Evolutionary conservation across 495 filamentous ascomycete species (phyloP).

Genomic region (Podospora pseudopauciseta): DNA sequence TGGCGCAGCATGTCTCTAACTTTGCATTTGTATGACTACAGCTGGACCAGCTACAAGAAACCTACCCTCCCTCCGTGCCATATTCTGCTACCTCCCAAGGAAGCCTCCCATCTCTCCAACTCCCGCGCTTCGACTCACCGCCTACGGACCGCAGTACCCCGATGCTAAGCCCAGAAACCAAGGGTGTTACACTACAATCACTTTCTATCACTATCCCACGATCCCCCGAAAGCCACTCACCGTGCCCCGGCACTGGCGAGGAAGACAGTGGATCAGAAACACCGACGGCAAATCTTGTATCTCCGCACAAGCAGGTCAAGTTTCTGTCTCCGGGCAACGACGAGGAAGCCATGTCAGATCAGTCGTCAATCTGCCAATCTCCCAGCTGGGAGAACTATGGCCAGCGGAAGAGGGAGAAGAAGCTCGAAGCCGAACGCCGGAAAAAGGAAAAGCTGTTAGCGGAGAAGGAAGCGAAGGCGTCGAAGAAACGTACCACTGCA

Average conservation of each 20-base stretch:
- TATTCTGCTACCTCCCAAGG: conserved; percentile 16
- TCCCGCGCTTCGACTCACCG: conserved; percentile 23
- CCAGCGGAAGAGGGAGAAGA: conserved; percentile 49
- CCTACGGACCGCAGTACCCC: conserved; percentile 27
- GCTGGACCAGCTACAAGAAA: conserved; percentile 25
- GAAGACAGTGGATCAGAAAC: conserved; percentile 12
- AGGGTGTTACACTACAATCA: conserved; percentile 35
- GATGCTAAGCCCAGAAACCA: conserved; percentile 45
- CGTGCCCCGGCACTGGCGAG: conserved; percentile 1
- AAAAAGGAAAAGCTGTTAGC: conserved; percentile 42
- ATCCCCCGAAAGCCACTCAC: conserved; percentile 8
- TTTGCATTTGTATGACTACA: conserved; percentile 19
- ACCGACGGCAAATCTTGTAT: conserved; percentile 17
- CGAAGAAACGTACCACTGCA: conserved; percentile 25
- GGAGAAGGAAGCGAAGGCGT: conserved; percentile 36
- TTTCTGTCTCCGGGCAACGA: conserved; percentile 36
- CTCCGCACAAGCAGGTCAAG: conserved; percentile 42
- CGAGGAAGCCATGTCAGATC: conserved; percentile 41
- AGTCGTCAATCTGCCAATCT: conserved; percentile 55
- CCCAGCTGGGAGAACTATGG: conserved; percentile 53
- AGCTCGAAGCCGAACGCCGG: conserved; percentile 40
- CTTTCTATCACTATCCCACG: conserved; percentile 46
- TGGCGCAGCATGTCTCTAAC: conserved; percentile 28
- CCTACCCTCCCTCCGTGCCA: conserved; percentile 15
- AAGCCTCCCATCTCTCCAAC: conserved; percentile 18